phyloP scores from a whole-genome alignment of 139 green algal genomes.

The Ulvella scutata region DNA sequence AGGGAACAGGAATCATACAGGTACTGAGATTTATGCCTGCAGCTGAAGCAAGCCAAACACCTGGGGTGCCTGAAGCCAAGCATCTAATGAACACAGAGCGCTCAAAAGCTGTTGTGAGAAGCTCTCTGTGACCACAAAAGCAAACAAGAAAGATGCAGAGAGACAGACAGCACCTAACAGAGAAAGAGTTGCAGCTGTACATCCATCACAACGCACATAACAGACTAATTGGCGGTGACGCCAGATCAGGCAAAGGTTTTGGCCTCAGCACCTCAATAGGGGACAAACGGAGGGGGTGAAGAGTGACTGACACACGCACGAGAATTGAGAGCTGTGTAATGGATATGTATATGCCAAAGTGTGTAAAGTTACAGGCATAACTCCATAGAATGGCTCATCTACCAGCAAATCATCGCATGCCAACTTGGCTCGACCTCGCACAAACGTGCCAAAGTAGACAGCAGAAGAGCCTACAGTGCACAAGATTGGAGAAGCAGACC shows the following conservation, averaged over 20 bases:
- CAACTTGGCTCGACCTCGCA: neutral
- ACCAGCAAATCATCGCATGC: neutral
- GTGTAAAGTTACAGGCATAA: neutral
- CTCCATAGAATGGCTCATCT: too few relatives aligned
- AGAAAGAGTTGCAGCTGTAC: neutral
- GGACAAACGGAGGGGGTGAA: neutral
- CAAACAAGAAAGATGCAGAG: neutral
- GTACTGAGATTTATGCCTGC: too few relatives aligned
- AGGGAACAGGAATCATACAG: too few relatives aligned
- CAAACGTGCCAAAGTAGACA: neutral
- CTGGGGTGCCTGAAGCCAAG: neutral
- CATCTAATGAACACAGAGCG: neutral
- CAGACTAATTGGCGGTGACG: too few relatives aligned
- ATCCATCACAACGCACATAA: neutral
- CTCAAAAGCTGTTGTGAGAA: neutral
- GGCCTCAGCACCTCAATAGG: too few relatives aligned
- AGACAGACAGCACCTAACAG: neutral
- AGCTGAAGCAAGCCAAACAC: neutral
- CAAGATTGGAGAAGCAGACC: neutral
- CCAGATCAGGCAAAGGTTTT: too few relatives aligned
- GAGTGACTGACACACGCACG: neutral
- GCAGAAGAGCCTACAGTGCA: neutral
- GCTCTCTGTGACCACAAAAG: neutral
- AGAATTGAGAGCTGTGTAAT: neutral
- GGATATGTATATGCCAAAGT: neutral